Base-by-base conservation (phyloP, 2,329 filamentous ascomycete genomes). In the Clonostachys chloroleuca region DNA sequence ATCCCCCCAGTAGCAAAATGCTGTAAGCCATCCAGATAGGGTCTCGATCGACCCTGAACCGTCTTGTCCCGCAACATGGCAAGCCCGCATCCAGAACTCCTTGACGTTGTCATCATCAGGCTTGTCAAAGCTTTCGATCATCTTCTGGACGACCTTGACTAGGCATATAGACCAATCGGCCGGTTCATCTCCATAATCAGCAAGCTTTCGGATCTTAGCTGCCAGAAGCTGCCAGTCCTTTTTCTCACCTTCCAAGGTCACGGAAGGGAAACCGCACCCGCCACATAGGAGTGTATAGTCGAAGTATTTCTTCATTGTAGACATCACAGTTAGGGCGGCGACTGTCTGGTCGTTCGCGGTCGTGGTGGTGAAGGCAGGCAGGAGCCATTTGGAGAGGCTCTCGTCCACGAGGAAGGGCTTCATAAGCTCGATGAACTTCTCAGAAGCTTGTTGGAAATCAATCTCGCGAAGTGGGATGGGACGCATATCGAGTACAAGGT, bases 331-430 rank as follows among this genome's bases (percentile, higher is more conserved):
- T 3, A 80, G 60, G 1, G 69, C 59, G 0, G 72, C 70, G 2
- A 70, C 63, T 1, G 69, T 58, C 8, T 54, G 54, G 54, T 82
- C 78, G 0, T 53, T 54, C 2, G 63, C 50, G 0, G 66, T 72
- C 0, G 77, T 80, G 0, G 78, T 83, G 6, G 62, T 69, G 52
- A 81, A 82, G 2, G 58, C 50, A 0, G 77, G 78, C 52, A 79
- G 63, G 13, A 81, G 63, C 75, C 75, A 81, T 1, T 60, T 53
- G 5, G 62, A 58, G 5, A 80, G 54, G 1, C 58, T 56, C 0
- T 62, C 55, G 47, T 76, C 71, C 1, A 61, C 53, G 20, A 80
- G 54, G 33, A 70, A 68, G 30, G 68, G 46, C 34, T 67, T 49
- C 13, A 80, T 66, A n/a, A 65, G 17, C 3, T 59, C 20, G 0